Evolutionary conservation across 2,329 filamentous ascomycete species (phyloP).

Genomic region (Cercospora brassicicola): DNA sequence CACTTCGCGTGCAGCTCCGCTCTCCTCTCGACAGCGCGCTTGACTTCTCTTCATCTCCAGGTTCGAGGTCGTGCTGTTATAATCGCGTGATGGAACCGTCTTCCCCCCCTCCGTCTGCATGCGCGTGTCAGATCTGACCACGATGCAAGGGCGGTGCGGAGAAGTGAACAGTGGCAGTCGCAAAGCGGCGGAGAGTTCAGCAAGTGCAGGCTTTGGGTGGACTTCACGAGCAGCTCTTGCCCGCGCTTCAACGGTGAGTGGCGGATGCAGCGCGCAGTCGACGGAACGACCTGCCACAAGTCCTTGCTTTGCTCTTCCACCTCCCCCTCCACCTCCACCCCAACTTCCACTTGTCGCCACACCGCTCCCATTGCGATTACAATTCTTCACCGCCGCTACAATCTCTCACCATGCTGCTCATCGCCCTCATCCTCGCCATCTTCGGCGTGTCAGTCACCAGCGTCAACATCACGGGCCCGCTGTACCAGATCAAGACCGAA

Average conservation of each 20-base stretch:
- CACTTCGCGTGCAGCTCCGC: background rate
- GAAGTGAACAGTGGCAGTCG: background rate
- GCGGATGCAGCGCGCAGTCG: background rate
- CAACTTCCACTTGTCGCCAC: background rate
- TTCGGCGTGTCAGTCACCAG: conserved; percentile 24
- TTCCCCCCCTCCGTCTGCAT: background rate
- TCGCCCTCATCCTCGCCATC: conserved; percentile 24
- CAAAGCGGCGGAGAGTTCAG: background rate
- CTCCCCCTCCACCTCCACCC: background rate
- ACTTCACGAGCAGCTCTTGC: conserved; percentile 3
- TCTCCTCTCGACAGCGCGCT: background rate
- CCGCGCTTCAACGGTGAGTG: background rate
- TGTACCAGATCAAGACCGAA: conserved; percentile 35
- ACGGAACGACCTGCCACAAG: background rate
- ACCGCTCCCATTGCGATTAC: background rate
- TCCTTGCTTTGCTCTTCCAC: background rate
- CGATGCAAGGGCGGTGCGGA: background rate
- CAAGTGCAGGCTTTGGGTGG: background rate
- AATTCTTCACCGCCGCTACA: background rate
- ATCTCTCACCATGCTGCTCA: conserved; percentile 22
- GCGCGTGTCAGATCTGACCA: background rate
- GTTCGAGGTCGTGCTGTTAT: no score
- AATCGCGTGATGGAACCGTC: background rate
- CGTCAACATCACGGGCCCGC: conserved; percentile 30
- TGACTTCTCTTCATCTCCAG: background rate